A percentile compares a stretch with the other conserved stretches of the same genome.
phyloP scores from a whole-genome alignment of 2,329 filamentous ascomycete genomes.

The Bipolaris oryzae region DNA sequence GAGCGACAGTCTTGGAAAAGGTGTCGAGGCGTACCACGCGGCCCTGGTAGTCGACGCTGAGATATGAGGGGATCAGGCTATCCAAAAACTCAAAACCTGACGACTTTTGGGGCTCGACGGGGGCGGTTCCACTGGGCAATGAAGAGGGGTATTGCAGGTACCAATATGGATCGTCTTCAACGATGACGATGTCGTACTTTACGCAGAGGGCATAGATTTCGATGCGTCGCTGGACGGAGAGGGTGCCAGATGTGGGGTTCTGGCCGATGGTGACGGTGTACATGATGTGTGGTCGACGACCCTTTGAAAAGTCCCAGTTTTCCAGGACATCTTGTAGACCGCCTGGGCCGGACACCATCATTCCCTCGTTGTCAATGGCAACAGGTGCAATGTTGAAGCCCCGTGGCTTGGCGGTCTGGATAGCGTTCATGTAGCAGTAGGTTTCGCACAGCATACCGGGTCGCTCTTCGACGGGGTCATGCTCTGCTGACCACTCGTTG shows the following conservation, averaged over 20 bases:
- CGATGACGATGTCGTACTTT: slow-evolving; percentile 85
- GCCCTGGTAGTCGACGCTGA: slow-evolving; percentile 81
- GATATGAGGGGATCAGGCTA: slow-evolving; percentile 80
- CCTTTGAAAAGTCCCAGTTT: slow-evolving; percentile 78
- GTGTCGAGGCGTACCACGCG: slow-evolving; percentile 90
- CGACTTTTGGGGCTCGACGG: slow-evolving; percentile 54
- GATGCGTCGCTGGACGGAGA: slow-evolving; percentile 74
- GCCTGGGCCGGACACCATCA: slow-evolving; percentile 74
- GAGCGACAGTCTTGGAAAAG: slow-evolving; percentile 91
- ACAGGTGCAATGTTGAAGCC: slow-evolving; percentile 77
- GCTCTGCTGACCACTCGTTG: slow-evolving; percentile 74
- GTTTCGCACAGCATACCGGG: slow-evolving; percentile 80
- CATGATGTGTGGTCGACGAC: slow-evolving; percentile 79
- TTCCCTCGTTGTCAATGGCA: slow-evolving; percentile 77
- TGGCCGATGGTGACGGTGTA: slow-evolving; percentile 94
- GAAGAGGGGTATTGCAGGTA: slow-evolving; percentile 87
- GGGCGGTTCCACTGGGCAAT: slow-evolving; percentile 43
- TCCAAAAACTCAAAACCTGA: slow-evolving; percentile 80
- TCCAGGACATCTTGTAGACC: slow-evolving; percentile 78
- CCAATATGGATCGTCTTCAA: slow-evolving; percentile 97
- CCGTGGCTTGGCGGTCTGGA: slow-evolving; percentile 69
- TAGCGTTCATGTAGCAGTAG: slow-evolving; percentile 79
- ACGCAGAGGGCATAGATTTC: slow-evolving; percentile 81
- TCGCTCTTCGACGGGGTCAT: slow-evolving; percentile 70
- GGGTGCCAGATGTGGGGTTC: slow-evolving; percentile 80